Evolutionary conservation across 805 yeast genomes (phyloP).

Genomic region (Yamadazyma phyllophila): DNA sequence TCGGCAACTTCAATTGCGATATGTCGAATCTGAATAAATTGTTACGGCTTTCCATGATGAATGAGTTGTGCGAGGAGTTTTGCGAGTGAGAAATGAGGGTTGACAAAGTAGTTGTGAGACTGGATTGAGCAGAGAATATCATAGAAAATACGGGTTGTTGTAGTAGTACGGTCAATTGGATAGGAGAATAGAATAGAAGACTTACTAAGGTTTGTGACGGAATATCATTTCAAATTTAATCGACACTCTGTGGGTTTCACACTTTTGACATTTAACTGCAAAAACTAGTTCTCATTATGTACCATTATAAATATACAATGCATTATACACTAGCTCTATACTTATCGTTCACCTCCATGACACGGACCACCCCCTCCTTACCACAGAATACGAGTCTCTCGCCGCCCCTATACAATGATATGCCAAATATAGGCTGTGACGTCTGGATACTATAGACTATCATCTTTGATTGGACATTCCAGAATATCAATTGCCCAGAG

Average conservation of each 20-base stretch:
- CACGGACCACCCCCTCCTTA: constrained; percentile 19
- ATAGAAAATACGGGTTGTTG: too few relatives aligned
- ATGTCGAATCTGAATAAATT: constrained; percentile 63
- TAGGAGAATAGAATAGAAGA: too few relatives aligned
- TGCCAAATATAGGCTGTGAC: constrained; percentile 26
- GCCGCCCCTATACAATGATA: constrained; percentile 40
- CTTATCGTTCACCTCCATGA: constrained; percentile 6
- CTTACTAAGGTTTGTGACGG: too few relatives aligned
- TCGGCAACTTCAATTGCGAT: constrained; percentile 56
- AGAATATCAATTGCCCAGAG: constrained; percentile 48
- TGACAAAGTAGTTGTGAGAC: too few relatives aligned
- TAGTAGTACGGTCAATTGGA: too few relatives aligned
- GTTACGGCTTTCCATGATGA: constrained; percentile 34
- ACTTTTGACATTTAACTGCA: too few relatives aligned
- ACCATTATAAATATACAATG: too few relatives aligned
- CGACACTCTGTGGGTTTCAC: too few relatives aligned
- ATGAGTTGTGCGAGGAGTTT: not conserved
- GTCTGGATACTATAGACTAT: constrained; percentile 31
- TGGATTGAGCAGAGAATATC: too few relatives aligned
- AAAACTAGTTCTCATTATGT: too few relatives aligned
- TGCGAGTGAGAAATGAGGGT: not conserved
- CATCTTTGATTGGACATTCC: constrained; percentile 66
- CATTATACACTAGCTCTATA: not conserved
- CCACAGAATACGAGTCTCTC: constrained; percentile 29
- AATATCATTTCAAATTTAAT: too few relatives aligned